Percentiles rank a stretch among this genome's conserved stretches.
Evolutionary conservation across 768 basidiomycete species (phyloP).

Genomic region (Neoboletus subvelutipes): DNA sequence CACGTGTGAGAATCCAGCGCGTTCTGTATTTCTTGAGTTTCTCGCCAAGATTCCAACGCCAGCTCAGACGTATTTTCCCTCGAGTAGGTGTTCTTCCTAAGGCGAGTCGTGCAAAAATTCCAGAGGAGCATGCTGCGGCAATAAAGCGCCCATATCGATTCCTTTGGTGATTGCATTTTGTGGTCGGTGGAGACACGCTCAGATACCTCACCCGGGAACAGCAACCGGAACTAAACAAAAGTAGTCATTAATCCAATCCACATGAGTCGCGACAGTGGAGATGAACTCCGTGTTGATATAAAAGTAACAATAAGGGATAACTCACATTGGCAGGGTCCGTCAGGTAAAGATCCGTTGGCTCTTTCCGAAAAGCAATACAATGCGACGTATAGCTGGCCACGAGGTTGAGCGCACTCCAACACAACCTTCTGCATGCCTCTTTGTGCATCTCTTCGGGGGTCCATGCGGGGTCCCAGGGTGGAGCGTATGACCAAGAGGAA

Average conservation of each 20-base stretch:
- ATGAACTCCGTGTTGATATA: slow-evolving; percentile 3
- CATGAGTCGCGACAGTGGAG: slow-evolving; percentile 9
- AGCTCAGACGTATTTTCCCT: slow-evolving; percentile 58
- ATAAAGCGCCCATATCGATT: slow-evolving; percentile 80
- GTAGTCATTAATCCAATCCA: slow-evolving; percentile 13
- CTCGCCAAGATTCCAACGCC: slow-evolving; percentile 62
- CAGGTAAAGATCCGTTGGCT: slow-evolving; percentile 56
- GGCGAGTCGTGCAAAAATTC: slow-evolving; percentile 60
- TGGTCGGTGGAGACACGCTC: slow-evolving; percentile 47
- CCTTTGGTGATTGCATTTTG: slow-evolving; percentile 59
- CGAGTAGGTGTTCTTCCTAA: slow-evolving; percentile 42
- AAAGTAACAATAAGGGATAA: slow-evolving; percentile 11
- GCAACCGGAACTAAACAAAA: slow-evolving; percentile 37
- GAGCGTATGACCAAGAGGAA: slow-evolving; percentile 46
- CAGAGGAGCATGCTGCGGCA: slow-evolving; percentile 81
- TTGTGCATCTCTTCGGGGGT: slow-evolving; percentile 51
- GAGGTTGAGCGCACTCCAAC: slow-evolving; percentile 72
- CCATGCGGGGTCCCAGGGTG: slow-evolving; percentile 67
- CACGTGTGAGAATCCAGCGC: slow-evolving; percentile 67
- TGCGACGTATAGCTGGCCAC: slow-evolving; percentile 67
- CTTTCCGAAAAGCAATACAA: slow-evolving; percentile 62
- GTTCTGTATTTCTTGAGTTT: slow-evolving; percentile 66
- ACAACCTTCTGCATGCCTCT: slow-evolving; percentile 74
- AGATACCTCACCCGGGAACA: slow-evolving; percentile 74
- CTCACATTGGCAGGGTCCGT: slow-evolving; percentile 68